Evolutionary conservation across 192 early-diverging fungal species (phyloP).

Genomic region (Lunasporangiospora selenospora): DNA sequence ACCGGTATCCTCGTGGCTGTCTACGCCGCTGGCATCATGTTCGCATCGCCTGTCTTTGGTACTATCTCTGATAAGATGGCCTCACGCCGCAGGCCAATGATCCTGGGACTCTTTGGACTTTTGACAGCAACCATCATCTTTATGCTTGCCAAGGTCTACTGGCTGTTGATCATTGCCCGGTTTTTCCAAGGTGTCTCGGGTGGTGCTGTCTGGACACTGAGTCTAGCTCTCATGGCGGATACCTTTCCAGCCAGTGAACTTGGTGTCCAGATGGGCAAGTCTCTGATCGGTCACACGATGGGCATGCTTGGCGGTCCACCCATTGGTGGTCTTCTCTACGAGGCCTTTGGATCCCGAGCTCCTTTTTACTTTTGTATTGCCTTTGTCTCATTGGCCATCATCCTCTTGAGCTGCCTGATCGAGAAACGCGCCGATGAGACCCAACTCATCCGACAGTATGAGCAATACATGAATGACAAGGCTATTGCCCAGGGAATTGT

Average conservation of each 20-base stretch:
- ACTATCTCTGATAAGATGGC: constrained; percentile 73
- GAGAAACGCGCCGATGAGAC: constrained; percentile 56
- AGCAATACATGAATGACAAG: constrained; percentile 26
- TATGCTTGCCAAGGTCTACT: constrained; percentile 66
- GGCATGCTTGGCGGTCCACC: constrained; percentile 74
- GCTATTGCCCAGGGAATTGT: constrained; percentile 9
- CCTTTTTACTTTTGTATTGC: constrained; percentile 75
- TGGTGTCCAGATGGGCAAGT: constrained; percentile 75
- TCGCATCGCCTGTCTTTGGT: constrained; percentile 68
- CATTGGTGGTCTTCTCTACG: constrained; percentile 70
- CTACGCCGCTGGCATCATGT: constrained; percentile 66
- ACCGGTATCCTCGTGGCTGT: constrained; percentile 73
- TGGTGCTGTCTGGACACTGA: constrained; percentile 76
- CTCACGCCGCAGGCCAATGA: constrained; percentile 72
- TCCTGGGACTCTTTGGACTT: constrained; percentile 68
- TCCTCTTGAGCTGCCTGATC: constrained; percentile 58
- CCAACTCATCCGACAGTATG: constrained; percentile 19
- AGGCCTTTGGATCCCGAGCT: constrained; percentile 65
- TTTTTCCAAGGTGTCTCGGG: constrained; percentile 76
- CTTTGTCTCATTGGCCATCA: constrained; percentile 62
- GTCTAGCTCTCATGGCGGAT: constrained; percentile 74
- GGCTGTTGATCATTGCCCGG: constrained; percentile 70
- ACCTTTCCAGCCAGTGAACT: constrained; percentile 62
- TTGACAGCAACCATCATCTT: constrained; percentile 67
- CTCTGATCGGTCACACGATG: constrained; percentile 70